Conservation (phyloP, 129 eudicot genomes). For the Helichrysum umbraculigerum region DNA sequence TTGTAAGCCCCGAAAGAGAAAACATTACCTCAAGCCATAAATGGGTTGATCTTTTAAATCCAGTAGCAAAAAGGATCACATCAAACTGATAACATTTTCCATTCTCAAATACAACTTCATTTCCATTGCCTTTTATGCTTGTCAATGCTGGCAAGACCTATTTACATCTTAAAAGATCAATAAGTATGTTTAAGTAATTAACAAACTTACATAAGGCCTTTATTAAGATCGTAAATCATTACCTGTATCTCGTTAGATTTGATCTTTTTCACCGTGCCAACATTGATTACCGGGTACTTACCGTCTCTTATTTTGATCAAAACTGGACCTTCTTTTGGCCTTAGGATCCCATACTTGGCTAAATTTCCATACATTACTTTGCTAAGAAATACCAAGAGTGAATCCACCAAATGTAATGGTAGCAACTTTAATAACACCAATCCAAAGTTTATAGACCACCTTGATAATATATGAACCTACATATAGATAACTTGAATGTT, state of each 20-base stretch:
- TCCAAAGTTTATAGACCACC: slow-evolving; percentile 40
- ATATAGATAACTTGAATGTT: not conserved
- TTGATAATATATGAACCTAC: slow-evolving; percentile 64
- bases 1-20: not conserved
- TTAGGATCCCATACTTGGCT: slow-evolving; percentile 52
- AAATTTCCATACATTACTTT: slow-evolving; percentile 53
- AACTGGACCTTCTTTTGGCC: slow-evolving; percentile 68
- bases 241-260: slow-evolving; percentile 73
- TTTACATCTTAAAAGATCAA: not conserved
- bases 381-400: slow-evolving; percentile 45
- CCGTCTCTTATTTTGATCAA: slow-evolving; percentile 50
- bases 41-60: slow-evolving; percentile 63
- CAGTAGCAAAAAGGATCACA: slow-evolving; percentile 67
- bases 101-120: slow-evolving; percentile 45
- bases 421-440: slow-evolving; percentile 40
- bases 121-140: slow-evolving; percentile 34
- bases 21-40: slow-evolving; percentile 30
- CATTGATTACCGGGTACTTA: slow-evolving; percentile 60
- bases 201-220: not conserved
- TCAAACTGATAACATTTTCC: slow-evolving; percentile 57
- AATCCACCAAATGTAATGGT: slow-evolving; percentile 47
- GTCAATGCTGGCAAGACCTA: slow-evolving; percentile 68
- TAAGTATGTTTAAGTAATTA: not conserved
- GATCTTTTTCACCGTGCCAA: slow-evolving; percentile 54
- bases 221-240: not conserved